phyloP scores from a whole-genome alignment of 768 basidiomycete species.

The Tulasnella sp. region DNA sequence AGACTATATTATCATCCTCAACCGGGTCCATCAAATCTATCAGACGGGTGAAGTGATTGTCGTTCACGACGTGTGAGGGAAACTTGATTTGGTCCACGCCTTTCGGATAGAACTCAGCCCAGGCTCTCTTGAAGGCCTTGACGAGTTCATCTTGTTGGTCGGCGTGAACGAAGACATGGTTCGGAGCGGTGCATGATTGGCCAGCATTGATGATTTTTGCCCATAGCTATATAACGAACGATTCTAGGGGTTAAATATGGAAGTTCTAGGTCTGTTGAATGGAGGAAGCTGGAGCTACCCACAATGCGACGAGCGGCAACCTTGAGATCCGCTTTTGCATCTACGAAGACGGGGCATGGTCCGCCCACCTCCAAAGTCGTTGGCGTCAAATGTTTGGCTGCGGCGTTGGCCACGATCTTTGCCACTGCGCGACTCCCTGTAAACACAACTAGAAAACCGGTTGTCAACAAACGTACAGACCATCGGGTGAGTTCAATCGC shows the following conservation, averaged over 20 bases:
- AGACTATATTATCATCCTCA: slow-evolving; percentile 41
- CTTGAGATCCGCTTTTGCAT: slow-evolving; percentile 20
- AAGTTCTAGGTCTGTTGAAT: too few species aligned
- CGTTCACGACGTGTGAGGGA: slow-evolving; percentile 40
- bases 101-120: slow-evolving; percentile 38
- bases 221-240: too few species aligned
- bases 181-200: slow-evolving; percentile 61
- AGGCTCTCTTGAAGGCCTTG: slow-evolving; percentile 33
- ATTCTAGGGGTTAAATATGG: too few species aligned
- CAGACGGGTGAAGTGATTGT: slow-evolving; percentile 44
- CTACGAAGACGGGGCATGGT: slow-evolving; percentile 28
- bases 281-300: slow-evolving; percentile 25
- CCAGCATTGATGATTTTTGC: slow-evolving; percentile 70
- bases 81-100: slow-evolving; percentile 31
- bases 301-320: slow-evolving; percentile 24
- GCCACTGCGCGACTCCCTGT: slow-evolving; percentile 3
- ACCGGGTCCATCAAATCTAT: slow-evolving; percentile 41
- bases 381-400: slow-evolving; percentile 7
- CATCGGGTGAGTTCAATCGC: too few species aligned
- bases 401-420: slow-evolving; percentile 2
- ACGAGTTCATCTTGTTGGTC: slow-evolving; percentile 40
- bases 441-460: not conserved
- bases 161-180: slow-evolving; percentile 45
- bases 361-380: slow-evolving; percentile 16
- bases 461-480: too few species aligned